Evolutionary conservation across 768 basidiomycete genomes (phyloP), one percentile per base, ranked within the genome.

Genomic region (Leccinum rimulosum): DNA sequence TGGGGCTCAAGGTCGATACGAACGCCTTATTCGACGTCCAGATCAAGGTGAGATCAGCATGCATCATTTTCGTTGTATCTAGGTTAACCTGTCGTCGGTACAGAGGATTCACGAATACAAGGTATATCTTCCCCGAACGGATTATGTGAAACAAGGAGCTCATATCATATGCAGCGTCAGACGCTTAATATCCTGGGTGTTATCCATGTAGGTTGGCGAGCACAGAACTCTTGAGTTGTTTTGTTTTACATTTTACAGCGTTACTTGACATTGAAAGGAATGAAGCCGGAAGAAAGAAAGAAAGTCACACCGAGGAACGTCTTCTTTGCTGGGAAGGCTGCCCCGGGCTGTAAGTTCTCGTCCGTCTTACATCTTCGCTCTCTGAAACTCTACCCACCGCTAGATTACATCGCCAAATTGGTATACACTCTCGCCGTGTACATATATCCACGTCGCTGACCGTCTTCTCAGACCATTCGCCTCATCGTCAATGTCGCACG

Each of bases 291-390:
- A 30, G 86, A 97, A 71, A 84, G 90, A 68, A 89, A 89, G 79
- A 91, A 90, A 71, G 83, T 89, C 63, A 86, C 83, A 64, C 89
- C 86, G n/a, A 84, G 86, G 54, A 94, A 93, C 19, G 89, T 93
- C n/a, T 91, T 99, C 80, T 98, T 99, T 63, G 96, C 93, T 33
- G 96, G 97, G 62, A 98, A 98, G 73, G 95, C 96, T 55, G 96
- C 96, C 0, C 96, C 96, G 40, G 95, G 87, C 58, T 93, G 88
- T 89, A 70, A 69, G 87, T 77, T 7, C 19, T 28, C 14, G 17
- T 19, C 31, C 36, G 28, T 43, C n/a, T 14, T 12, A 19, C n/a
- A 22, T 43, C 19, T 17, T 30, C 54, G 11, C 19, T 52, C 25
- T 10, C 61, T 60, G 56, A 72, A 43, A 17, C 12, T 19, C 15